These are phyloP conservation scores for Albifimbria verrucaria DNA, from an alignment of 2,329 filamentous ascomycete genomes.

Conservation along the genomic window DNA sequence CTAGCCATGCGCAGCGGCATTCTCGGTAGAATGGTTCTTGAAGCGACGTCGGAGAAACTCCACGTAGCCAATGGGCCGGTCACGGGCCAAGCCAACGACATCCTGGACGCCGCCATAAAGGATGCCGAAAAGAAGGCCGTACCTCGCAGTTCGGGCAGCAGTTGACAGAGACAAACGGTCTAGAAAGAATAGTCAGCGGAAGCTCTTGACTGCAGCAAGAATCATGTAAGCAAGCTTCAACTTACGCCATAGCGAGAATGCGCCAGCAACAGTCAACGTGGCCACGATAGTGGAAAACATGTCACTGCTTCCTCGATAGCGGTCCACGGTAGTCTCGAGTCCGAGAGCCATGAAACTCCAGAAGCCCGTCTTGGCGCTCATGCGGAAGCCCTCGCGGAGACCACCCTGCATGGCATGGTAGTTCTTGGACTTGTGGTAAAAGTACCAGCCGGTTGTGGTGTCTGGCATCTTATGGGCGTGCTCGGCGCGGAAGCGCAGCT, in stretches of 20 bases:
- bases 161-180: constrained; percentile 77
- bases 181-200: constrained; percentile 35
- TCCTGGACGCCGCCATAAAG: constrained; percentile 82
- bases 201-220: constrained; percentile 10
- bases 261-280: constrained; percentile 77
- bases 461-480: constrained; percentile 91
- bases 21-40: neutral
- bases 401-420: constrained; percentile 80
- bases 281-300: constrained; percentile 78
- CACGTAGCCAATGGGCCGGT: constrained; percentile 71
- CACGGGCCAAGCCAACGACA: constrained; percentile 62
- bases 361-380: constrained; percentile 66
- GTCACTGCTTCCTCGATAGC: constrained; percentile 66
- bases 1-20: neutral
- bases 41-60: constrained; percentile 56
- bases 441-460: constrained; percentile 83
- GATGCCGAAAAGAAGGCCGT: constrained; percentile 75
- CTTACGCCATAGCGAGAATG: constrained; percentile 84
- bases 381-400: constrained; percentile 71
- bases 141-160: constrained; percentile 72
- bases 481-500: constrained; percentile 87
- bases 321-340: constrained; percentile 82
- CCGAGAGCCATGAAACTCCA: constrained; percentile 76
- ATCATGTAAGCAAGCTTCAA: constrained; percentile 12
- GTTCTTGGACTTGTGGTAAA: constrained; percentile 99